A percentile compares a stretch with the other conserved stretches of the same genome.
Evolutionary conservation across 768 basidiomycete species (phyloP).

Genomic region (Lactarius tabidus): DNA sequence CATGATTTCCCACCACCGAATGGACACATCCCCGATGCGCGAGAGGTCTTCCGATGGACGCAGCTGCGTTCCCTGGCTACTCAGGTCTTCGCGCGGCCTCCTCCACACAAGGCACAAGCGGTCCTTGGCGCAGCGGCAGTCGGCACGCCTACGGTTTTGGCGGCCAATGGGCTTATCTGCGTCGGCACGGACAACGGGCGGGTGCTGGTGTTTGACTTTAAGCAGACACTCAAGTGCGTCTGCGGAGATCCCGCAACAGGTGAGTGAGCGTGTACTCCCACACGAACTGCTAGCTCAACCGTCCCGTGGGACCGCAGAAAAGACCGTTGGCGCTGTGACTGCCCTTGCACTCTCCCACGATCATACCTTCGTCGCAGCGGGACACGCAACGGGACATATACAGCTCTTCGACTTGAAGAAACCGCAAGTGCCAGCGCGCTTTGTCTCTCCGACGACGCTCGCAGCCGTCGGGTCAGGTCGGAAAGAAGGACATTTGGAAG

Average conservation of each 20-base stretch:
- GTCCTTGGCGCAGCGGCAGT: conserved; percentile 54
- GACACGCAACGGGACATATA: conserved; percentile 80
- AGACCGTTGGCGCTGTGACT: conserved; percentile 70
- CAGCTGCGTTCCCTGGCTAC: conserved; percentile 55
- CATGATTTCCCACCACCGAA: conserved; percentile 27
- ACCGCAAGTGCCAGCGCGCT: conserved; percentile 62
- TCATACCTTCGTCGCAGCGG: conserved; percentile 87
- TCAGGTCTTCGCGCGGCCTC: conserved; percentile 49
- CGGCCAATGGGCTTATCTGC: conserved; percentile 85
- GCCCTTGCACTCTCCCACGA: conserved; percentile 89
- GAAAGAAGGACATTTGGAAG: conserved; percentile 80
- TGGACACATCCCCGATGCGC: conserved; percentile 31
- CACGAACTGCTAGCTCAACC: conserved; percentile 22
- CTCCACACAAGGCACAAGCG: conserved; percentile 55
- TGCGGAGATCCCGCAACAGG: conserved; percentile 70
- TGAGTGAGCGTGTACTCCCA: conserved; percentile 29
- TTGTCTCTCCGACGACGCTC: conserved; percentile 65
- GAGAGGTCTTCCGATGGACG: conserved; percentile 76
- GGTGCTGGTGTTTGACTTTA: conserved; percentile 84
- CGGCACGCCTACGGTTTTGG: conserved; percentile 74
- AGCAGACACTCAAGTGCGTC: conserved; percentile 74
- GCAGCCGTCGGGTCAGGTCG: conserved; percentile 67
- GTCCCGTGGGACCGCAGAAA: conserved; percentile 44
- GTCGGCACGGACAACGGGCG: conserved; percentile 80
- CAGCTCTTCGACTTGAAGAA: conserved; percentile 79